Evolutionary conservation across 768 basidiomycete genomes (phyloP), one percentile per base, ranked within the genome.

Genomic region (Roridomyces roridus): DNA sequence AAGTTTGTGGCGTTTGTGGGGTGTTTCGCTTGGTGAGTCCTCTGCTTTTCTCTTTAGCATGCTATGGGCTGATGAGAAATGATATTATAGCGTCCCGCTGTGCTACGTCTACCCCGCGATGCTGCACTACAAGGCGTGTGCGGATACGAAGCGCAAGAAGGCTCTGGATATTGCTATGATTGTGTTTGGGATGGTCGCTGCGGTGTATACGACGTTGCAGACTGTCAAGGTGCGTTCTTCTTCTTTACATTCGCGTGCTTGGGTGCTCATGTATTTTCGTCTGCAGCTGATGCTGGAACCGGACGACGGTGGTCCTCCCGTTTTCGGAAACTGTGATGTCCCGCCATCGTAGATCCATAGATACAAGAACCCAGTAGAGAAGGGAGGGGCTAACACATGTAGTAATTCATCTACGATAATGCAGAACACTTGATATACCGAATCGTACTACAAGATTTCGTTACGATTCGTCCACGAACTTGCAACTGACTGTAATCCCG

Each of bases 1-100:
- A 98, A 97, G 75, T 97, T 97, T 68, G 96, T 97, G 15, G 86
- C 92, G 15, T 86, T 98, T 65, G 82, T 98, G 55, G 96, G 96
- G 44, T 89, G 91, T 68, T 94, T 95, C 67, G 96, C 96, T 57
- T 97, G 95, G 94, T 94, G 59, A 65, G 91, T 51, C 51, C 36
- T 48, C 34, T 28, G 41, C 23, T 39, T 31, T 21, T 28, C 20
- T 31, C 53, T 43, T 4, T n/a, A 17, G 24, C 39, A 24, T 10
- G 44, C 14, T 28, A 28, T 17, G n/a, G 12, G 36, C 39, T 40
- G 50, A 44, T 59, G 45, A 49, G 17, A 11, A 10, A 48, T 36
- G 34, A 49, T 4, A 41, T 53, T 9, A n/a, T 44, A 96, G 95
- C 66, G 88, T 97, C 9, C 96, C 96, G 8, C 76, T 98, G 57